A percentile compares a stretch with the other conserved stretches of the same genome.
These are phyloP conservation scores for Amniculicola lignicola DNA, from an alignment of 495 filamentous ascomycete genomes.

Conservation along the genomic window DNA sequence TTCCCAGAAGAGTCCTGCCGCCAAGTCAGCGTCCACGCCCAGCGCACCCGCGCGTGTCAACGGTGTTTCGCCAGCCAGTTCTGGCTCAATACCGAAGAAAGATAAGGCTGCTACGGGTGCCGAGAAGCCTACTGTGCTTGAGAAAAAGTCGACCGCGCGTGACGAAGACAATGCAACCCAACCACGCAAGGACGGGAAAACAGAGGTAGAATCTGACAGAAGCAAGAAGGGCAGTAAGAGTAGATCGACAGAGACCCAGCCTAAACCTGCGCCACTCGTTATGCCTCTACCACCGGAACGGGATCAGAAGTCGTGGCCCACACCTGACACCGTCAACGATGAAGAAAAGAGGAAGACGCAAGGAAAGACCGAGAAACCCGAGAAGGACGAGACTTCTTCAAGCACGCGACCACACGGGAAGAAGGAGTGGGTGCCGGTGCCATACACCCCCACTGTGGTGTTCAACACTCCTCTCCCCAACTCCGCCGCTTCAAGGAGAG, in stretches of 20 bases:
- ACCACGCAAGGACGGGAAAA: conserved; percentile 43
- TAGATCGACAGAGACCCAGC: conserved; percentile 52
- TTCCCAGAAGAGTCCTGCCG: conserved; percentile 38
- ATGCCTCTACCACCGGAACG: conserved; percentile 62
- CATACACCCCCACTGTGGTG: conserved; percentile 72
- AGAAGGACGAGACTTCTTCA: conserved; percentile 54
- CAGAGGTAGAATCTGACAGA: conserved; percentile 27
- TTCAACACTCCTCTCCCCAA: conserved; percentile 75
- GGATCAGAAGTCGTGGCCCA: conserved; percentile 82
- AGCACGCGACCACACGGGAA: conserved; percentile 38
- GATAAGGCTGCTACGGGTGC: conserved; percentile 29
- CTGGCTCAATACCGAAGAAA: conserved; percentile 30
- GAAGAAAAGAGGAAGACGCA: conserved; percentile 70
- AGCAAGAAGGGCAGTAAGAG: conserved; percentile 38
- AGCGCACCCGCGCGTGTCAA: conserved; percentile 8
- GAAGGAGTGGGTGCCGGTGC: conserved; percentile 50
- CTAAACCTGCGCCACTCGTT: conserved; percentile 47
- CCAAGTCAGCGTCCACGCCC: conserved; percentile 29
- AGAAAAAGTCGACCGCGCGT: conserved; percentile 32
- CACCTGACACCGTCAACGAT: conserved; percentile 73
- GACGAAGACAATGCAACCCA: conserved; percentile 29
- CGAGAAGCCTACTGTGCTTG: conserved; percentile 9
- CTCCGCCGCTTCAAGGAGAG: conserved; percentile 27
- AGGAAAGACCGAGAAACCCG: conserved; percentile 62
- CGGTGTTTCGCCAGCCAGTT: conserved; percentile 2